Evolutionary conservation across 2,329 filamentous ascomycete species (phyloP), one percentile per base, ranked within the genome.

Genomic region (Arthrobotrys sinensis): DNA sequence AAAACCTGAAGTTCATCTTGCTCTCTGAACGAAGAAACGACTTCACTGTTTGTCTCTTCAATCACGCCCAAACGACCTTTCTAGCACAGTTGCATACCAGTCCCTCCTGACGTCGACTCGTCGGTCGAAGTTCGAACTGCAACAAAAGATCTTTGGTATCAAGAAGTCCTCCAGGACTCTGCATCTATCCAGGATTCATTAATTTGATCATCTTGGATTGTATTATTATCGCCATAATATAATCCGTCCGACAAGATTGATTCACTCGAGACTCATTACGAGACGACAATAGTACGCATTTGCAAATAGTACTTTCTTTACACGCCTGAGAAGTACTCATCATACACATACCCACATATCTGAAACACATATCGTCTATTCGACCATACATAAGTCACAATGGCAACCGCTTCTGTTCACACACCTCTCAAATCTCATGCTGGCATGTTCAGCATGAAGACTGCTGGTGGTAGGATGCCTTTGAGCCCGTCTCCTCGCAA

Each of bases 341-440:
- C 11, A 12, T 5, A 69, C n/a, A 38, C 65, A 53, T 71, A 40
- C 38, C 43, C 50, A 32, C n/a, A 63, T 53, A 57, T 48, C 32
- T 48, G 36, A 72, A 70, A 79, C 68, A 38, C n/a, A 53, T 73
- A 53, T 62, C 32, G 24, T 28, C 24, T 45, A 52, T 62, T 83
- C 82, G 84, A 85, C 14, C 24, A 8, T 12, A 34, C 36, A n/a
- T n/a, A n/a, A 64, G 19, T 66, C 60, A 89, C 82, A 84, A 98
- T 98, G 95, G 93, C 95, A 84, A 92, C 91, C 85, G 86, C 89
- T 85, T 87, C 90, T 84, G 90, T 97, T 85, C 92, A 93, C 83
- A 98, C 96, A 79, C 96, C 96, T 78, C 88, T 96, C 84, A 98
- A 97, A 89, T 96, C 93, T 88, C 95, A 97, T 85, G 91, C 92